Evolutionary conservation across 768 basidiomycete species (phyloP).

Genomic region (Lyophyllum shimeji): DNA sequence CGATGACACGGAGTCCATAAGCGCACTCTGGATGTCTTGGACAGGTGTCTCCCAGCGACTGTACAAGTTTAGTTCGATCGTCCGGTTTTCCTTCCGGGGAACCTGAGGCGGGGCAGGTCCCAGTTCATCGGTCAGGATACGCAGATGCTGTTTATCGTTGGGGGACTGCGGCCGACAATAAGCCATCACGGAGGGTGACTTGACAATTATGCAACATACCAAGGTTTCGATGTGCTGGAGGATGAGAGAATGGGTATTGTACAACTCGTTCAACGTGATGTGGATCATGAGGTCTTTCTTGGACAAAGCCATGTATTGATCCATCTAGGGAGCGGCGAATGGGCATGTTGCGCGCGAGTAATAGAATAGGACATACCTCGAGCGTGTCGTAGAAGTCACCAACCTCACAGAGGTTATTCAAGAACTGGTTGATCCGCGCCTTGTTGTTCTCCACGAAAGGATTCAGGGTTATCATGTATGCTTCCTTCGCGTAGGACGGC

Average conservation of each 20-base stretch:
- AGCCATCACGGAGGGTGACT: neutral
- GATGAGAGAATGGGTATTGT: constrained; percentile 96
- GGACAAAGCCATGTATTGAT: constrained; percentile 99
- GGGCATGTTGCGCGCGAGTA: neutral
- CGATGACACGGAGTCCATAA: constrained; percentile 96
- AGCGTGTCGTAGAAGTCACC: constrained; percentile 99
- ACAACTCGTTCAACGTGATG: constrained; percentile 98
- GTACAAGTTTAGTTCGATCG: constrained; percentile 89
- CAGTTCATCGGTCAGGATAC: constrained; percentile 94
- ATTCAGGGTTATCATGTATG: constrained; percentile 97
- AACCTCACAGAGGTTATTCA: constrained; percentile 96
- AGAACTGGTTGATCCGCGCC: constrained; percentile 93
- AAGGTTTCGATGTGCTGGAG: constrained; percentile 93
- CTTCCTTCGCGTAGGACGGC: constrained; percentile 96
- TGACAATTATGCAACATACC: constrained; percentile 48
- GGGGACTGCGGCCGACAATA: constrained; percentile 62
- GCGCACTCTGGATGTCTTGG: constrained; percentile 93
- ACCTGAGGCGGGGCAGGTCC: constrained; percentile 93
- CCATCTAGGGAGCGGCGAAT: constrained; percentile 65
- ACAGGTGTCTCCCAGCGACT: constrained; percentile 99
- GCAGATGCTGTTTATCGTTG: constrained; percentile 96
- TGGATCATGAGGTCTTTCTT: constrained; percentile 99
- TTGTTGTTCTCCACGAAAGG: constrained; percentile 99
- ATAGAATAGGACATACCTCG: constrained; percentile 58
- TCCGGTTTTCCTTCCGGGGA: constrained; percentile 95